Evolutionary conservation across 2,329 filamentous ascomycete species (phyloP).

Genomic region (Bipolaris zeicola): DNA sequence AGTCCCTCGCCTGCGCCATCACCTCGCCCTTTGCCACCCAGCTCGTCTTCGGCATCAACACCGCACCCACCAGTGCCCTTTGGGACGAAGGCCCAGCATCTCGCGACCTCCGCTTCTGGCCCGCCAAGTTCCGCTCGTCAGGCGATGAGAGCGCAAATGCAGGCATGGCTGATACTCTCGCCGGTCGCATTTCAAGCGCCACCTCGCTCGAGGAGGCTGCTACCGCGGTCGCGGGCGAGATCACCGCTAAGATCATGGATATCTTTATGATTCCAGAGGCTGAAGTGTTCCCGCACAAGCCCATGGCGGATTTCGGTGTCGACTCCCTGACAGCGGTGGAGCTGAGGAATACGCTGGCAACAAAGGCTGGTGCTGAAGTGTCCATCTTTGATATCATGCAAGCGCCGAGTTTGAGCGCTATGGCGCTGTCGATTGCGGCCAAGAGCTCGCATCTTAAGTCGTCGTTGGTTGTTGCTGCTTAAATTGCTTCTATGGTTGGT

Average conservation of each 20-base stretch:
- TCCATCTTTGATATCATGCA: background rate
- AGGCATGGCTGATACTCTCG: background rate
- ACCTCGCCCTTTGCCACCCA: background rate
- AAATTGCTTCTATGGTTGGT: background rate
- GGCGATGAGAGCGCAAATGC: background rate
- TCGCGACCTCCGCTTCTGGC: background rate
- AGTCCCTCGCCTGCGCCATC: background rate
- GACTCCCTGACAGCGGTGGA: slow-evolving; percentile 3
- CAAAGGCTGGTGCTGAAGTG: background rate
- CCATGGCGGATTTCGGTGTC: background rate
- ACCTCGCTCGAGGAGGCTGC: background rate
- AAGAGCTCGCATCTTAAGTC: background rate
- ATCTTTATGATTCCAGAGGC: slow-evolving; percentile 3
- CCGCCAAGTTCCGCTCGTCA: background rate
- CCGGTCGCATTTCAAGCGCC: background rate
- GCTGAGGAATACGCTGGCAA: slow-evolving; percentile 1
- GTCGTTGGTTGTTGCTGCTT: background rate
- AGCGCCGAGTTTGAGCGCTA: background rate
- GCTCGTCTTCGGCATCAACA: background rate
- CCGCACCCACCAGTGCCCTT: background rate
- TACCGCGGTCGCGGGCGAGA: background rate
- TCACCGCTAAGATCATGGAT: background rate
- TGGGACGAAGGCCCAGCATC: background rate
- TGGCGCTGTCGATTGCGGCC: background rate
- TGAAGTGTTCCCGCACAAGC: background rate